Percentiles rank a stretch among this genome's conserved stretches.
Evolutionary conservation across 2,329 filamentous ascomycete species (phyloP).

Genomic region (Alternaria panax): DNA sequence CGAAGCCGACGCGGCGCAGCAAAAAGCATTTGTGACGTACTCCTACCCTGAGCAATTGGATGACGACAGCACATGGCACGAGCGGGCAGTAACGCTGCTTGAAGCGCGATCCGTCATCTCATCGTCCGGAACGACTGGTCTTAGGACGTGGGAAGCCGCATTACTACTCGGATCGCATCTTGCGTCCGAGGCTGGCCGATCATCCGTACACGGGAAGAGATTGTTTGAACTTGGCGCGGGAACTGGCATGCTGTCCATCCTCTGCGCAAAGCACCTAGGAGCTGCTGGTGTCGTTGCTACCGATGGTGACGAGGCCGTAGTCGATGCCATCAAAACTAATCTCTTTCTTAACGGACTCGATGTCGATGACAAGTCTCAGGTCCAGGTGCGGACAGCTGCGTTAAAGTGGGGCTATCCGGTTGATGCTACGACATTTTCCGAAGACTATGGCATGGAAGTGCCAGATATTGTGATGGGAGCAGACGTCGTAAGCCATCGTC

Average conservation of each 20-base stretch:
- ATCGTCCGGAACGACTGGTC: conserved; percentile 74
- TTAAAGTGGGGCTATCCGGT: conserved; percentile 71
- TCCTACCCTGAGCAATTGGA: conserved; percentile 41
- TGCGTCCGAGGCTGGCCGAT: conserved; percentile 53
- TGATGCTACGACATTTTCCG: conserved; percentile 65
- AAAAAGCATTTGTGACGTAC: conserved; percentile 80
- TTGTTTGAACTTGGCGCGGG: conserved; percentile 78
- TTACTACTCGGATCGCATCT: conserved; percentile 76
- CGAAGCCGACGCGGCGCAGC: conserved; percentile 71
- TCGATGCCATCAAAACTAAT: conserved; percentile 72
- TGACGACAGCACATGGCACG: conserved; percentile 26
- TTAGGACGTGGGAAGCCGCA: conserved; percentile 83
- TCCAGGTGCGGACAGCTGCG: conserved; percentile 59
- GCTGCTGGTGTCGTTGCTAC: conserved; percentile 70
- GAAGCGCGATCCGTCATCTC: conserved; percentile 75
- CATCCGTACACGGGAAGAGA: conserved; percentile 61
- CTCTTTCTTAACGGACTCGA: conserved; percentile 72
- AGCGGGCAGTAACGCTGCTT: conserved; percentile 65
- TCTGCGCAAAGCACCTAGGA: conserved; percentile 73
- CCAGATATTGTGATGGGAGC: conserved; percentile 75
- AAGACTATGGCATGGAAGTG: conserved; percentile 56
- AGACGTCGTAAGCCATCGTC: conserved; percentile 64
- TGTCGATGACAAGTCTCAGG: conserved; percentile 43
- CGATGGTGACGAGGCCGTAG: conserved; percentile 76
- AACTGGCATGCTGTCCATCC: conserved; percentile 76